Evolutionary conservation across 306 rosid genomes (phyloP).

Genomic region (Cercis canadensis): DNA sequence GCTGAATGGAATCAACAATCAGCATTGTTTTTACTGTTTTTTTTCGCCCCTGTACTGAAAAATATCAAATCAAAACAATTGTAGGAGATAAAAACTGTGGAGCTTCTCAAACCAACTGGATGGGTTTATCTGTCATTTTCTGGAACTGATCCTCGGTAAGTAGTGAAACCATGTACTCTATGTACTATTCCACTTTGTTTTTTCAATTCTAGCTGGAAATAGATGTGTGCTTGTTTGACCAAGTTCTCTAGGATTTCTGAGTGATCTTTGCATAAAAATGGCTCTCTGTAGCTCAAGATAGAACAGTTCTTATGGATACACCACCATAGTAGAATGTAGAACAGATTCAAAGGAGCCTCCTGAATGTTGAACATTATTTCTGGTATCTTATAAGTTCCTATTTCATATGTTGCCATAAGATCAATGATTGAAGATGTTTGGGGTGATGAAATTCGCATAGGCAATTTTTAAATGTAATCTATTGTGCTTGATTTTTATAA

Average conservation of each 20-base stretch:
- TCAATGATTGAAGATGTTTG: slow-evolving; percentile 5
- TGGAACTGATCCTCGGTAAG: slow-evolving; percentile 86
- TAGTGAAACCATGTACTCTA: not conserved
- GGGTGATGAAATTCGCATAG: not conserved
- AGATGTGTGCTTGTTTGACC: not conserved
- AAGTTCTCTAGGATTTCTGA: not conserved
- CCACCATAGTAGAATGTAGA: no score
- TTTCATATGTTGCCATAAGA: not conserved
- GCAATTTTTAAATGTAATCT: not conserved
- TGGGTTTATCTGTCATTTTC: slow-evolving; percentile 88
- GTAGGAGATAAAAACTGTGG: slow-evolving; percentile 88
- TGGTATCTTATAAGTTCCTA: not conserved
- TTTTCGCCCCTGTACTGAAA: not conserved
- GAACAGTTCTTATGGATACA: no score
- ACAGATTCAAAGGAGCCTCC: not conserved
- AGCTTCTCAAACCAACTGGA: slow-evolving; percentile 85
- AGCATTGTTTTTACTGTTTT: not conserved
- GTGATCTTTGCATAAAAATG: not conserved
- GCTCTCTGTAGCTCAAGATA: no score
- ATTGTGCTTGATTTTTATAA: not conserved
- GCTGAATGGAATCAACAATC: not conserved
- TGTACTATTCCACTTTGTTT: not conserved
- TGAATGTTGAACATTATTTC: not conserved
- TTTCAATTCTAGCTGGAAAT: not conserved
- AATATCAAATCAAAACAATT: slow-evolving; percentile 37